Percentiles rank a stretch among this genome's conserved stretches.
Evolutionary conservation across 306 rosid genomes (phyloP).

Genomic region (Astragalus membranaceus): DNA sequence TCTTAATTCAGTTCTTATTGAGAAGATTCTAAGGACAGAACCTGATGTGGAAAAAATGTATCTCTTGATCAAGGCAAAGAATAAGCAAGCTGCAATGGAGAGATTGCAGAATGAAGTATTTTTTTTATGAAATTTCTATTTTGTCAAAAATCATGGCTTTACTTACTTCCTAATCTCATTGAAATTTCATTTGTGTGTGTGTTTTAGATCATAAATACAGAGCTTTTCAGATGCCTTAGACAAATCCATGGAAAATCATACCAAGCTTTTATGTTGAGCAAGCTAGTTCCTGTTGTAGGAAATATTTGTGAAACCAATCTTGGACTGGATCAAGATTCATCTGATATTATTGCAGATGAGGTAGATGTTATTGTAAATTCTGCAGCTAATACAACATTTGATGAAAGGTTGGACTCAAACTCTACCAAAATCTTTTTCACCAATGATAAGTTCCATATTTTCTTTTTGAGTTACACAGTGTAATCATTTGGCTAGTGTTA

Average conservation of each 20-base stretch:
- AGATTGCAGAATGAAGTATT: constrained; percentile 80
- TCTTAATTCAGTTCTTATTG: constrained; percentile 63
- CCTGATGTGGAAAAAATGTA: constrained; percentile 84
- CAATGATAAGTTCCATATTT: not conserved
- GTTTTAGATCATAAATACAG: constrained; percentile 68
- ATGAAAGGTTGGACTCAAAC: constrained; percentile 59
- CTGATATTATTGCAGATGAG: constrained; percentile 48
- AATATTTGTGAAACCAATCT: constrained; percentile 73
- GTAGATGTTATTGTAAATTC: constrained; percentile 87
- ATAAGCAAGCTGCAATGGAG: constrained; percentile 73
- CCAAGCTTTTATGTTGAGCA: constrained; percentile 74
- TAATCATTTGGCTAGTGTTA: not conserved
- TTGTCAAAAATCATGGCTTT: not conserved
- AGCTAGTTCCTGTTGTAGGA: constrained; percentile 81
- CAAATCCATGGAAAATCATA: constrained; percentile 79
- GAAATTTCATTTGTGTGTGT: not conserved
- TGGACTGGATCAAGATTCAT: constrained; percentile 51
- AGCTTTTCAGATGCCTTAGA: constrained; percentile 73
- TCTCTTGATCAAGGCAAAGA: constrained; percentile 81
- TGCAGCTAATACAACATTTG: constrained; percentile 92
- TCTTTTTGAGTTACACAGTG: not conserved
- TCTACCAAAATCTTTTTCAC: not conserved
- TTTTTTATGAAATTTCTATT: not conserved
- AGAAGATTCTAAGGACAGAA: constrained; percentile 82
- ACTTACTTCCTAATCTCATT: not conserved